phyloP scores from a whole-genome alignment of 768 basidiomycete genomes.

The Rhizopogon roseolus region DNA sequence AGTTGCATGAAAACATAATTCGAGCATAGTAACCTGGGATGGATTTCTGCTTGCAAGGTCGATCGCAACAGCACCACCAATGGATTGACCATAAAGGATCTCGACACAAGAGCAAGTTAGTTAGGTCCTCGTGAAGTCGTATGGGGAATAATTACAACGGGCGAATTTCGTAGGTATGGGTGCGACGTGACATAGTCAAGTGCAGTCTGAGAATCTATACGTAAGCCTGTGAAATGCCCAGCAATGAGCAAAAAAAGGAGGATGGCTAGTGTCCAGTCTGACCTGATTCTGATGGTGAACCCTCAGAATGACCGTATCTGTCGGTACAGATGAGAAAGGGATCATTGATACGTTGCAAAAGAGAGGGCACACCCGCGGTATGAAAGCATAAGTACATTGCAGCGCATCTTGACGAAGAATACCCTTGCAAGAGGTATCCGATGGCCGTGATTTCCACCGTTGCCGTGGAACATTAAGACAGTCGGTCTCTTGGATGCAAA shows the following conservation, averaged over 20 bases:
- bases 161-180: conserved; percentile 58
- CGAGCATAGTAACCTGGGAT: conserved; percentile 40
- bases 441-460: conserved; percentile 84
- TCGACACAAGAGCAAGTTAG: conserved; percentile 16
- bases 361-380: conserved; percentile 72
- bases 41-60: conserved; percentile 81
- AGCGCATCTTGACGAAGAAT: conserved; percentile 78
- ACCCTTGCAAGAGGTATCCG: conserved; percentile 82
- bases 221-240: conserved; percentile 47
- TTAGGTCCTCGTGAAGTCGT: background rate
- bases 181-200: conserved; percentile 70
- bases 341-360: background rate
- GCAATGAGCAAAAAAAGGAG: background rate
- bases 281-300: conserved; percentile 84
- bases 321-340: background rate
- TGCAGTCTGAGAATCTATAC: conserved; percentile 79
- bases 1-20: background rate
- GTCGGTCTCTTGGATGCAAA: conserved; percentile 64
- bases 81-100: conserved; percentile 81
- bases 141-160: conserved; percentile 45
- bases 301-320: conserved; percentile 88
- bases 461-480: conserved; percentile 91
- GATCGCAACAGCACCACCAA: conserved; percentile 91
- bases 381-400: conserved; percentile 92
- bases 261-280: background rate